These are phyloP conservation scores for Ceratocystis colombiana DNA, from an alignment of 2,329 filamentous ascomycete genomes.

Conservation along the genomic window DNA sequence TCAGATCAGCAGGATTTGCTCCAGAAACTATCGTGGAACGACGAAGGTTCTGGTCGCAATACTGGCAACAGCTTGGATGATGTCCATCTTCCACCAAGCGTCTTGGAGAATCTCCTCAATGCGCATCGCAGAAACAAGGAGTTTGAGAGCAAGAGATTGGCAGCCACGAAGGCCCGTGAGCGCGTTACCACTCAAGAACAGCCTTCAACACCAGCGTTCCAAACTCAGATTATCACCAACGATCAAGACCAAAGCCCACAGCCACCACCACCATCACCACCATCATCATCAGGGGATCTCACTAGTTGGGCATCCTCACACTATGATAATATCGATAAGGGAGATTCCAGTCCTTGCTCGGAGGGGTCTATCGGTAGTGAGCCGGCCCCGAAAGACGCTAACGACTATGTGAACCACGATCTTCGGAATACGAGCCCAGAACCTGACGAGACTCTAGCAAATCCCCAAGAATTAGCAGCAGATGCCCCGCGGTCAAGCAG, in stretches of 20 bases:
- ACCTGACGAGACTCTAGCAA: background rate
- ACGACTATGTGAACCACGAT: background rate
- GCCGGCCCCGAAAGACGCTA: background rate
- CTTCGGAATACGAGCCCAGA: background rate
- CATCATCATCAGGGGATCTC: no score
- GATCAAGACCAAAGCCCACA: background rate
- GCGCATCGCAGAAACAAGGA: background rate
- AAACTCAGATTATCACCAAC: background rate
- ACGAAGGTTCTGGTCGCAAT: background rate
- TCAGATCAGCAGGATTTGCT: conserved; percentile 17
- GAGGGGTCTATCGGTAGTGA: background rate
- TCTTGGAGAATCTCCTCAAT: conserved; percentile 16
- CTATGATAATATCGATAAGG: no score
- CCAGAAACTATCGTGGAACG: conserved; percentile 9
- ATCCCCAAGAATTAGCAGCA: background rate
- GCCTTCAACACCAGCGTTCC: background rate
- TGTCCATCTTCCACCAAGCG: conserved; percentile 14
- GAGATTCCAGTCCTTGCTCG: no score
- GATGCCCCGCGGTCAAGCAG: background rate
- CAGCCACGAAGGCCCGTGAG: background rate
- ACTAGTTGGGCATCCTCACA: no score
- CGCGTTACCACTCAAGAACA: background rate
- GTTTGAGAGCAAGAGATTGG: background rate
- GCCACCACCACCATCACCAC: background rate
- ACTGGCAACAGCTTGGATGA: conserved; percentile 20